Conservation (phyloP, 148 eudicot genomes). For the Cornus kousa region DNA sequence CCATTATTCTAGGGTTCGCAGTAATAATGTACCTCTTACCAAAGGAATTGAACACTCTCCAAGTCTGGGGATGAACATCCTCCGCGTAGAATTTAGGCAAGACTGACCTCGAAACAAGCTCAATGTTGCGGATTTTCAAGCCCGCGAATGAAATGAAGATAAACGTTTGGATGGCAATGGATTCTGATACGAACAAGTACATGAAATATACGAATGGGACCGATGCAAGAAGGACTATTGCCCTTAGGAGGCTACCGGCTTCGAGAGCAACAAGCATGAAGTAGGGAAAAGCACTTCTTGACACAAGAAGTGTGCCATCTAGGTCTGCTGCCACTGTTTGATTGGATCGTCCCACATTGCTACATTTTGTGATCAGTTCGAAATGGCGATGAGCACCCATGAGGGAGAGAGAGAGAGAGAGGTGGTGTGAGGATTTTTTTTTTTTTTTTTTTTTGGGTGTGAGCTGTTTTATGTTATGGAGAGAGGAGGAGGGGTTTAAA, state of each 20-base stretch:
- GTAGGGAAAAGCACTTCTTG: conserved; percentile 58
- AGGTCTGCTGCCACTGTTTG: conserved; percentile 67
- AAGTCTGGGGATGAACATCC: conserved; percentile 59
- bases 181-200: conserved; percentile 50
- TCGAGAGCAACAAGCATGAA: conserved; percentile 68
- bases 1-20: conserved; percentile 69
- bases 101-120: conserved; percentile 63
- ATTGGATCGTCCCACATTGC: conserved; percentile 37
- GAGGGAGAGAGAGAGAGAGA: not conserved
- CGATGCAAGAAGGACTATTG: conserved; percentile 36
- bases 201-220: conserved; percentile 52
- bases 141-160: conserved; percentile 67
- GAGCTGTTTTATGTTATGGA: not conserved
- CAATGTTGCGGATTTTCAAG: conserved; percentile 49
- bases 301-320: conserved; percentile 71
- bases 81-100: conserved; percentile 58
- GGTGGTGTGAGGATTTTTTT: not conserved
- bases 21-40: conserved; percentile 59
- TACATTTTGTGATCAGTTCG: conserved; percentile 45
- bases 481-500: conserved; percentile 20
- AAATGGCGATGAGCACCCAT: conserved; percentile 44
- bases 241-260: conserved; percentile 67
- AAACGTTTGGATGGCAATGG: conserved; percentile 40
- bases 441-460: not conserved
- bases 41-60: conserved; percentile 61